Conservation (phyloP, 2,329 filamentous ascomycete species). For the Botrytis tulipae region DNA sequence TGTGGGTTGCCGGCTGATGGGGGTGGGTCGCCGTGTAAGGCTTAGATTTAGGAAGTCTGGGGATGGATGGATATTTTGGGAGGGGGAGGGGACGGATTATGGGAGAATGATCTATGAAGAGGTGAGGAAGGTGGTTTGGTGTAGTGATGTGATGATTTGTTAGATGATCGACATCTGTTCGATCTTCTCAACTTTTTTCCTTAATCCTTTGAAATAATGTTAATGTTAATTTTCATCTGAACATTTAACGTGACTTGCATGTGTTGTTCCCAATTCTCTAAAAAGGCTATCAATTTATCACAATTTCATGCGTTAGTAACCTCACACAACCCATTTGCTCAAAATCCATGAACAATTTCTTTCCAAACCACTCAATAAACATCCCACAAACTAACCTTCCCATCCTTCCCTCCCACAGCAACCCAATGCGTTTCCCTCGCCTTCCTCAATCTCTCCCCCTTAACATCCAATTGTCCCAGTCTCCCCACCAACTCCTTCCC, state of each 20-base stretch:
- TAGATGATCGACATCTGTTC: not conserved
- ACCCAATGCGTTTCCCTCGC: constrained; percentile 80
- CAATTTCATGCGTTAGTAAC: not conserved
- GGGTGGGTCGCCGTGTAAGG: not conserved
- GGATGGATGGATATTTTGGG: not conserved
- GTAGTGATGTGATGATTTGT: not conserved
- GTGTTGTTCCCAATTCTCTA: too few relatives aligned
- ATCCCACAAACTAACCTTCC: constrained; percentile 93
- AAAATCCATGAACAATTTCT: too few relatives aligned
- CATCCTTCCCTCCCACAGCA: constrained; percentile 78
- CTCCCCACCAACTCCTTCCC: constrained; percentile 24
- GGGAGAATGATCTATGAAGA: not conserved
- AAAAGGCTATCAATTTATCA: not conserved
- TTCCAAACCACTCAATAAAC: constrained; percentile 55
- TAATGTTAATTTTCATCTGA: not conserved
- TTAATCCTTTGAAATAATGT: not conserved
- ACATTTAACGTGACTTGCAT: not conserved
- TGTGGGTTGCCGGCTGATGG: constrained; percentile 42
- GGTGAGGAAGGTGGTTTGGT: not conserved
- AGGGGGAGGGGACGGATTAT: not conserved
- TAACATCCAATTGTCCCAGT: constrained; percentile 49
- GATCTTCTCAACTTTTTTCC: not conserved
- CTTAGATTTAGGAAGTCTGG: not conserved
- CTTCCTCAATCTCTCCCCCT: constrained; percentile 60
- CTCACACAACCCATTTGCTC: too few relatives aligned